Evolutionary conservation across 306 rosid genomes (phyloP).

Genomic region (Acacia melanoxylon): DNA sequence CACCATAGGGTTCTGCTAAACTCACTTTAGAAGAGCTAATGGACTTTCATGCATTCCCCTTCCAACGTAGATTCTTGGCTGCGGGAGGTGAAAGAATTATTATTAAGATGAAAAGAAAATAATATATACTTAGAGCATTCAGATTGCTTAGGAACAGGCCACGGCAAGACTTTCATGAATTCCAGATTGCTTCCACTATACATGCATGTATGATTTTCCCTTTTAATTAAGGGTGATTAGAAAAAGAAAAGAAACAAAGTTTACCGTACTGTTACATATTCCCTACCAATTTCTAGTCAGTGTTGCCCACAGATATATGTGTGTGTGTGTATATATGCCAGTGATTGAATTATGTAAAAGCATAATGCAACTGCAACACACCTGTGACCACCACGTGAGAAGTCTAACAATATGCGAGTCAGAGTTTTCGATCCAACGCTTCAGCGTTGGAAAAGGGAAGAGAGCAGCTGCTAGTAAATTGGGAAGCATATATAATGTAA

Average conservation of each 20-base stretch:
- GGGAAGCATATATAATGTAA: slow-evolving; percentile 81
- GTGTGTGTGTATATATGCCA: slow-evolving; percentile 1
- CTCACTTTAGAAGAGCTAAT: slow-evolving; percentile 89
- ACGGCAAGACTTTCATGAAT: neutral
- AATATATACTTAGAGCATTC: neutral
- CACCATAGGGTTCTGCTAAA: slow-evolving; percentile 10
- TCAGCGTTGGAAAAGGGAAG: slow-evolving; percentile 88
- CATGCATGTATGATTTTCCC: neutral
- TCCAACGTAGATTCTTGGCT: slow-evolving; percentile 93
- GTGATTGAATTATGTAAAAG: slow-evolving; percentile 13
- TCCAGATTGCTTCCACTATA: neutral
- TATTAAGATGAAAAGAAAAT: slow-evolving; percentile 25
- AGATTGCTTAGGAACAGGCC: neutral
- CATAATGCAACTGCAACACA: slow-evolving; percentile 29
- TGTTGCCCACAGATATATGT: slow-evolving; percentile 16
- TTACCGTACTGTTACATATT: slow-evolving; percentile 1
- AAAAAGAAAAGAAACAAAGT: neutral
- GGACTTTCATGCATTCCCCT: slow-evolving; percentile 99
- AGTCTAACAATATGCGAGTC: slow-evolving; percentile 88
- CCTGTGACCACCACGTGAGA: slow-evolving; percentile 99
- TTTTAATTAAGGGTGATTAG: neutral
- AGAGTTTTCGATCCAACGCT: slow-evolving; percentile 98
- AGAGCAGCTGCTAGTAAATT: slow-evolving; percentile 67
- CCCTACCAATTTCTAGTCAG: slow-evolving; percentile 8
- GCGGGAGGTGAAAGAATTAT: slow-evolving; percentile 38